Conservation (phyloP, 345 rosid genomes). For the Melastoma malabathricum region DNA sequence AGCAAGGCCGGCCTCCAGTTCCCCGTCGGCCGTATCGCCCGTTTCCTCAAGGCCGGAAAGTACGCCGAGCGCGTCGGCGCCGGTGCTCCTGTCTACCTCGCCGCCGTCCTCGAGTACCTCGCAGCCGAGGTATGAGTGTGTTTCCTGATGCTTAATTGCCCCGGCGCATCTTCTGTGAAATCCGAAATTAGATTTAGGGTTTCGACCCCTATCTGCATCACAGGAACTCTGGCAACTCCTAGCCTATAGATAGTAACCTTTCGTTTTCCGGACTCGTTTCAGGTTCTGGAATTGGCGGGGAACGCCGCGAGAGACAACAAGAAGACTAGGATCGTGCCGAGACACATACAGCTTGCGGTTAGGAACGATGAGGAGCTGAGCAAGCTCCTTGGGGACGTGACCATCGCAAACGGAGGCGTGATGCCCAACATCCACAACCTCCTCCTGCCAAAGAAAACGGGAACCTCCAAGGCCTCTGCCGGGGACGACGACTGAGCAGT, state of each 20-base stretch:
- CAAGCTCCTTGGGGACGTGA: constrained; percentile 83
- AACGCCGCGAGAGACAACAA: constrained; percentile 84
- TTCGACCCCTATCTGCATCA: too few species aligned
- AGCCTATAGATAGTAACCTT: not conserved
- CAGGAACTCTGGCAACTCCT: too few species aligned
- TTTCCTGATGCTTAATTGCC: not conserved
- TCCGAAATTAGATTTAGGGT: too few species aligned
- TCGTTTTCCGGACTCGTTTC: constrained; percentile 28
- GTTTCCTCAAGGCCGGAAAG: constrained; percentile 88
- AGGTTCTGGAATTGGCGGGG: constrained; percentile 90
- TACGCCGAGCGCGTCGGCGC: constrained; percentile 94
- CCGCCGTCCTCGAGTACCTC: constrained; percentile 82
- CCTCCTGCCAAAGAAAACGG: constrained; percentile 75
- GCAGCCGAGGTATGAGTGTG: constrained; percentile 63
- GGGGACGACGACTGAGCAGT: constrained; percentile 30
- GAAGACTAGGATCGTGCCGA: constrained; percentile 81
- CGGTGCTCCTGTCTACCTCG: constrained; percentile 91
- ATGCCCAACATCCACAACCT: constrained; percentile 93
- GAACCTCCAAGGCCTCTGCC: constrained; percentile 47
- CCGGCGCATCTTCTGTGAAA: too few species aligned
- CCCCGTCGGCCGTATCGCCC: constrained; percentile 89
- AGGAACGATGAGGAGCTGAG: constrained; percentile 85
- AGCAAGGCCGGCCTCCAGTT: constrained; percentile 89
- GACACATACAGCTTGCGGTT: constrained; percentile 78
- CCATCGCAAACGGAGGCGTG: constrained; percentile 83